phyloP scores from a whole-genome alignment of 352 stramenopile genomes.

The Sclerospora graminicola region DNA sequence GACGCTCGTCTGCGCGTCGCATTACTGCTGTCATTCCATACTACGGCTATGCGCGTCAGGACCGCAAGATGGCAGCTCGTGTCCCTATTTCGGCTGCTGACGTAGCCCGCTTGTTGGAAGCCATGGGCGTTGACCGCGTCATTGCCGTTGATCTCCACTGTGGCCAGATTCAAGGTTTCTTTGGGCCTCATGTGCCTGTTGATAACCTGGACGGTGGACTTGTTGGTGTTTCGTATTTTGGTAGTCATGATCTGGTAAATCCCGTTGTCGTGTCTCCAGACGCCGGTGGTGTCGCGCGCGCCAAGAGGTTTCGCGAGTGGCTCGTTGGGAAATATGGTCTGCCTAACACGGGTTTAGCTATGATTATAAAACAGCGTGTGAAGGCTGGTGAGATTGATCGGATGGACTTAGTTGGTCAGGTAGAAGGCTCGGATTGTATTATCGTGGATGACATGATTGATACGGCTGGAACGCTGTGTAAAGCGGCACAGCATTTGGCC shows the following conservation, averaged over 20 bases:
- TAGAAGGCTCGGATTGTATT: conserved; percentile 98
- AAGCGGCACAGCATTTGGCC: conserved; percentile 94
- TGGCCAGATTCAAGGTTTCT: conserved; percentile 95
- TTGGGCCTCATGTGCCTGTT: conserved; percentile 96
- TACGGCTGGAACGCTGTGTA: conserved; percentile 97
- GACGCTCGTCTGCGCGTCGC: conserved; percentile 93
- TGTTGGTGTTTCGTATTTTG: conserved; percentile 92
- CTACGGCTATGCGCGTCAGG: conserved; percentile 87
- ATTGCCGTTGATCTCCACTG: conserved; percentile 85
- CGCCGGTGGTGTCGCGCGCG: conserved; percentile 97
- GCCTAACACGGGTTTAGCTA: conserved; percentile 95
- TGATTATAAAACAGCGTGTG: conserved; percentile 99
- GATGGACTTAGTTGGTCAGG: conserved; percentile 99
- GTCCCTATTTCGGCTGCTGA: conserved; percentile 96
- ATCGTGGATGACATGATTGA: conserved; percentile 99
- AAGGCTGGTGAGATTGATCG: conserved; percentile 95
- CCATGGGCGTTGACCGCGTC: conserved; percentile 83
- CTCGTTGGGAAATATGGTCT: conserved; percentile 96
- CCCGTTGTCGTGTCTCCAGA: conserved; percentile 99
- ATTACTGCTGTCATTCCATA: conserved; percentile 99
- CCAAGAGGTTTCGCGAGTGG: conserved; percentile 99
- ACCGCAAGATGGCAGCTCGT: conserved; percentile 88
- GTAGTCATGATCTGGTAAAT: conserved; percentile 97
- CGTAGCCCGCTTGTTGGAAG: conserved; percentile 77
- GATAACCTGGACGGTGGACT: conserved; percentile 97